Evolutionary conservation across 345 rosid genomes (phyloP), one percentile per base, ranked within the genome.

Genomic region (Eutrema japonicum): DNA sequence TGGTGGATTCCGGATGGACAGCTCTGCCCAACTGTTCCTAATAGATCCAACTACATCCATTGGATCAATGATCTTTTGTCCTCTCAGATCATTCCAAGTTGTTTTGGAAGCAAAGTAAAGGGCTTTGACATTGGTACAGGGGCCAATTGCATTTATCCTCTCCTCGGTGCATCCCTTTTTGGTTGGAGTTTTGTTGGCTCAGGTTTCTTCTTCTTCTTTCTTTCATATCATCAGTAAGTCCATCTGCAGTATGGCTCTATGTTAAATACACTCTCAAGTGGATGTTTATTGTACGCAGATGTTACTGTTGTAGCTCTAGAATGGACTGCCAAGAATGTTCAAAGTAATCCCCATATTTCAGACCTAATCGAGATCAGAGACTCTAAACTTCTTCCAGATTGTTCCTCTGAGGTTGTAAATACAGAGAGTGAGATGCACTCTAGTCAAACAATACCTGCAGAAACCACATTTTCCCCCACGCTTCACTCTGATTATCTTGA

Each of bases 1-100:
- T 86, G 97, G 26, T 95, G 98, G 97, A 90, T 95, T 78, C 96
- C 99, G 30, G 94, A 92, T 50, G 96, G 94, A 29, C 96, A 95
- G 51, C 97, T 95, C 36, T 95, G 99, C 77, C 98, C 96, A 11
- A 90, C 98, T 0, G 94, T 95, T 41, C 98, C 96, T 13, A 92
- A 95, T 75, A 85, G 96, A 67, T 95, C 94, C 3, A 95, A 92
- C 59, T 92, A 90, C 80, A 86, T 95, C n/a, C 88, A 92, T 47
- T 92, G 99, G 98, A 83, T 90, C 48, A 89, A 95, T 79, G 89
- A 92, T 70, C 94, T 92, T 82, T 85, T 95, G 38, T 79, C 89
- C 22, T 87, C 90, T 3, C 83, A 83, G 7, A 80, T 86, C 58
- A 75, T 94, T 73, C 85, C 83, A 22, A 74, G 74, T 36, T 18